Conservation (phyloP, 345 rosid genomes). For the Diplotaxis tenuifolia region DNA sequence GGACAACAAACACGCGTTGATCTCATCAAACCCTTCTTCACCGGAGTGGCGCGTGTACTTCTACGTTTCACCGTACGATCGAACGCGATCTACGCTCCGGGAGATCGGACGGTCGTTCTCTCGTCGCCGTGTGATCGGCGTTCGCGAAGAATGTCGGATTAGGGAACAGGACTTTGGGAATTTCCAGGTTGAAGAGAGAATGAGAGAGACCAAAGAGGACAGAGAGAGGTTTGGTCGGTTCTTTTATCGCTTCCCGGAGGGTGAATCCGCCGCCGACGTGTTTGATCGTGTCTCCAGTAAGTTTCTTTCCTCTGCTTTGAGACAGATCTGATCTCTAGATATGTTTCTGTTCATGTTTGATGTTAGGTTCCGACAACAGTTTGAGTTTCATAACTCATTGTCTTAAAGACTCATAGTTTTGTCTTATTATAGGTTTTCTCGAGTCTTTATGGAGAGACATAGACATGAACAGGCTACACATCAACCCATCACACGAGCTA, state of each 20-base stretch:
- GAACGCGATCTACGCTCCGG: slow-evolving; percentile 83
- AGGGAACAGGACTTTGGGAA: slow-evolving; percentile 98
- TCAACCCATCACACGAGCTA: slow-evolving; percentile 57
- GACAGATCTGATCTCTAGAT: neutral
- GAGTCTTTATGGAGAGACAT: slow-evolving; percentile 99
- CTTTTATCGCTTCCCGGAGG: slow-evolving; percentile 93
- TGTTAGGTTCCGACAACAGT: neutral
- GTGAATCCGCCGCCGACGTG: slow-evolving; percentile 98
- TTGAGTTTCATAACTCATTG: neutral
- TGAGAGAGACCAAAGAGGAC: slow-evolving; percentile 64
- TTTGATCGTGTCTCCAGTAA: slow-evolving; percentile 94
- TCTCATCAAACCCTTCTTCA: slow-evolving; percentile 36
- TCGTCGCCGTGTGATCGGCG: slow-evolving; percentile 73
- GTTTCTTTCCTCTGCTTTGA: slow-evolving; percentile 4
- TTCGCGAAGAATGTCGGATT: slow-evolving; percentile 86
- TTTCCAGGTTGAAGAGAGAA: slow-evolving; percentile 84
- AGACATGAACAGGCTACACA: slow-evolving; percentile 71
- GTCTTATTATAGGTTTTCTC: slow-evolving; percentile 57
- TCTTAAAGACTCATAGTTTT: neutral
- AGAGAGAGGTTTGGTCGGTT: slow-evolving; percentile 81
- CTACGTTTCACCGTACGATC: slow-evolving; percentile 91
- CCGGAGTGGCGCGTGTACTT: slow-evolving; percentile 73
- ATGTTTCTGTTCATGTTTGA: neutral
- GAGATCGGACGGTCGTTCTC: slow-evolving; percentile 87
- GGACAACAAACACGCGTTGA: slow-evolving; percentile 37